Evolutionary conservation across 768 basidiomycete genomes (phyloP).

Genomic region (Podaxis sp.): DNA sequence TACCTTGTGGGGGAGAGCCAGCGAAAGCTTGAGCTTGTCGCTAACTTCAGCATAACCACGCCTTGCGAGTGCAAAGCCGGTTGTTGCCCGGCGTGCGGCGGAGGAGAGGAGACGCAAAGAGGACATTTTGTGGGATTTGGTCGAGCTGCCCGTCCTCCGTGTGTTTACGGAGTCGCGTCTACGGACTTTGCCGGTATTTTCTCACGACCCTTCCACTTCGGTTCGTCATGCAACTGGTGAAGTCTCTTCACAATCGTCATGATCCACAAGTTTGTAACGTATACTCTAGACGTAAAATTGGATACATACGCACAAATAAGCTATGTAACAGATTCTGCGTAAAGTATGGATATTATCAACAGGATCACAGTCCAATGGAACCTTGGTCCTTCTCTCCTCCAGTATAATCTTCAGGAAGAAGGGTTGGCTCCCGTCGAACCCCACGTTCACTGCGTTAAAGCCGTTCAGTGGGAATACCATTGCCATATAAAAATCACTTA

Average conservation of each 20-base stretch:
- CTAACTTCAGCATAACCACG: conserved; percentile 91
- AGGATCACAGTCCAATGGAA: conserved; percentile 32
- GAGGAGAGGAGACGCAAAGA: conserved; percentile 67
- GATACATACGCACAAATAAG: not conserved
- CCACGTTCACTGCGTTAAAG: conserved; percentile 56
- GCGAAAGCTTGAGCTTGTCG: conserved; percentile 88
- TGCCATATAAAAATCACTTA: conserved; percentile 35
- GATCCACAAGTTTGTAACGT: not conserved
- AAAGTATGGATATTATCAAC: not conserved
- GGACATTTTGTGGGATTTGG: conserved; percentile 51
- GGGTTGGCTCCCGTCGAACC: conserved; percentile 50
- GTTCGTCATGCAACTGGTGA: not conserved
- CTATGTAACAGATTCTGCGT: not conserved
- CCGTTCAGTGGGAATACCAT: not conserved
- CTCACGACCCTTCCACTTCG: not conserved
- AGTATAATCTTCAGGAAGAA: conserved; percentile 60
- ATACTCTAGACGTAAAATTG: not conserved
- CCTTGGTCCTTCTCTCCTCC: conserved; percentile 43
- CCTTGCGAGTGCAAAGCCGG: conserved; percentile 46
- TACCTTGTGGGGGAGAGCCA: conserved; percentile 95
- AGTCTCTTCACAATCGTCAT: not conserved
- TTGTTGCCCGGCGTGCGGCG: conserved; percentile 56
- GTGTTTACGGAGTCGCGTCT: conserved; percentile 35
- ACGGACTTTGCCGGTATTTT: conserved; percentile 21
- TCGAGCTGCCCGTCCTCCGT: conserved; percentile 26